phyloP scores from a whole-genome alignment of 805 yeast genomes.

The Hanseniaspora pseudoguilliermondii region DNA sequence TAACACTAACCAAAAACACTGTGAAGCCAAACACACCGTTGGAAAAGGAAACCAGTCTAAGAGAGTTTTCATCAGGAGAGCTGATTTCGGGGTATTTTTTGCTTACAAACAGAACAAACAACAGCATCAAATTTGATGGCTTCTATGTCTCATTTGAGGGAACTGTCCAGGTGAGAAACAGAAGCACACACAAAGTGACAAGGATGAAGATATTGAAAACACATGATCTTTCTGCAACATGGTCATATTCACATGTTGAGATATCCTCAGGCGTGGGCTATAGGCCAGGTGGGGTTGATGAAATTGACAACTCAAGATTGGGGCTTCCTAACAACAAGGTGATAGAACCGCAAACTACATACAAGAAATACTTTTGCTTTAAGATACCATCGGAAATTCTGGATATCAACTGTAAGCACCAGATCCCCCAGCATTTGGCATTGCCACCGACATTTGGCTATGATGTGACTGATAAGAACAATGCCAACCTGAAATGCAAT shows the following conservation, averaged over 20 bases:
- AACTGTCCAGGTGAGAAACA: constrained; percentile 23
- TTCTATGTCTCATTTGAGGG: constrained; percentile 48
- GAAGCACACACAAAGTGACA: constrained; percentile 16
- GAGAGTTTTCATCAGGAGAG: constrained; percentile 46
- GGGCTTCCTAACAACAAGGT: constrained; percentile 37
- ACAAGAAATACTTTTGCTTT: constrained; percentile 47
- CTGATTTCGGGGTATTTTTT: constrained; percentile 37
- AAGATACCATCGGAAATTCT: constrained; percentile 40
- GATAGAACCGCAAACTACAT: constrained; percentile 34
- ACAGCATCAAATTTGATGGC: constrained; percentile 43
- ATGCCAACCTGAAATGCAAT: constrained; percentile 22
- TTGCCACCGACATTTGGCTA: constrained; percentile 34
- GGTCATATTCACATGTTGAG: constrained; percentile 30
- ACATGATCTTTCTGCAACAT: constrained; percentile 42
- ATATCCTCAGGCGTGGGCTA: constrained; percentile 25
- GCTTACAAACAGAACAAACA: constrained; percentile 32
- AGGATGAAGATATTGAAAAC: constrained; percentile 34
- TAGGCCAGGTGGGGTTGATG: constrained; percentile 30
- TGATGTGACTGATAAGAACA: constrained; percentile 19
- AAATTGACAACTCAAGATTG: constrained; percentile 21
- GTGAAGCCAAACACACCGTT: constrained; percentile 18
- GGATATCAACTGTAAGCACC: constrained; percentile 41
- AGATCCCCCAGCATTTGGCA: constrained; percentile 23
- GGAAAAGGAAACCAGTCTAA: constrained; percentile 27
- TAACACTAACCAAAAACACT: constrained; percentile 18